phyloP scores from a whole-genome alignment of 2,329 filamentous ascomycete species.

The Thermomyces lanuginosus region DNA sequence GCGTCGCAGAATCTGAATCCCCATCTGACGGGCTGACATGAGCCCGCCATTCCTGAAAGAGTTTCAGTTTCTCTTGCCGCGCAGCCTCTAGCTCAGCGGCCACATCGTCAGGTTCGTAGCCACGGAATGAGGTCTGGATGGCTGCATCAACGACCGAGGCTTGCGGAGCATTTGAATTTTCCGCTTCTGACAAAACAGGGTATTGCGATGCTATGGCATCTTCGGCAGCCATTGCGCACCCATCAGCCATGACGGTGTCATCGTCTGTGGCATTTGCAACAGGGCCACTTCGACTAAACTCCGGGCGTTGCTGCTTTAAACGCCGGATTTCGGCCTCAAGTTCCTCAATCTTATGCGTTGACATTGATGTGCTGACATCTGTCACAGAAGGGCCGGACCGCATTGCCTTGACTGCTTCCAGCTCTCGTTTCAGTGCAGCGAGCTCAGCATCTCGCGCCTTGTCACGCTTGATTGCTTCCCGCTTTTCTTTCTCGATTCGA shows the following conservation, averaged over 20 bases:
- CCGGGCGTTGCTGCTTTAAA: slow-evolving; percentile 10
- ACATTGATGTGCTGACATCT: too few relatives aligned
- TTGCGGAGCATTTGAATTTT: slow-evolving; percentile 4
- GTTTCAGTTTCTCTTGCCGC: slow-evolving; percentile 21
- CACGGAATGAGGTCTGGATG: slow-evolving; percentile 5
- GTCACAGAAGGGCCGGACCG: too few relatives aligned
- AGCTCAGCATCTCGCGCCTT: slow-evolving; percentile 15
- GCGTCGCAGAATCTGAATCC: slow-evolving; percentile 13
- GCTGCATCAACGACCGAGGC: slow-evolving; percentile 9
- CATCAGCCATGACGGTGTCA: slow-evolving; percentile 16
- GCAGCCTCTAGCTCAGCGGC: slow-evolving; percentile 23
- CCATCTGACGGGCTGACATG: not conserved
- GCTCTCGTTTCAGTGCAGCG: slow-evolving; percentile 11
- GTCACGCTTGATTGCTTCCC: slow-evolving; percentile 11
- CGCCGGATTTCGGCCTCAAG: slow-evolving; percentile 10
- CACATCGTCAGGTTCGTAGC: slow-evolving; percentile 16
- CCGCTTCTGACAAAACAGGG: not conserved
- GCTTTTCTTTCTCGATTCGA: slow-evolving; percentile 25
- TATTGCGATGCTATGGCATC: not conserved
- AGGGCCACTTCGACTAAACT: too few relatives aligned
- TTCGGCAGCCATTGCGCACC: not conserved
- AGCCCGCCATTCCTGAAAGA: slow-evolving; percentile 26
- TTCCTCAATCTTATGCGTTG: slow-evolving; percentile 8
- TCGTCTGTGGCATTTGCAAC: slow-evolving; percentile 14
- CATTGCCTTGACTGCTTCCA: slow-evolving; percentile 10